Evolutionary conservation across 1,284 basidiomycete genomes (phyloP).

Genomic region (Ustilago shanxiensis): DNA sequence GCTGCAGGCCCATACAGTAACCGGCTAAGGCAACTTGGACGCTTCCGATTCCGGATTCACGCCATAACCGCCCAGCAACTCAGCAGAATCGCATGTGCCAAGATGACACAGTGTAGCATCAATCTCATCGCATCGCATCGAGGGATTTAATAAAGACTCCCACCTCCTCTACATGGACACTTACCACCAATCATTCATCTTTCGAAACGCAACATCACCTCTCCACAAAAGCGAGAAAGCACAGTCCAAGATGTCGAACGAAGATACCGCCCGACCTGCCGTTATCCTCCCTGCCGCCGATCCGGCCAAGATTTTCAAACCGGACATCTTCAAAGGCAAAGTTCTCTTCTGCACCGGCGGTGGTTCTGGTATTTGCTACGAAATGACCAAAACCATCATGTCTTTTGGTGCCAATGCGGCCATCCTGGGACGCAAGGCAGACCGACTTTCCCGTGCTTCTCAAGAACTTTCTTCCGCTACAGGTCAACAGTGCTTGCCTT

Average conservation of each 20-base stretch:
- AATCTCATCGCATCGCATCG: too few species aligned
- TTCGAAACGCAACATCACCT: not conserved
- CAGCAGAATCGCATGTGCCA: not conserved
- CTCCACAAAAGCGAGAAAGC: not conserved
- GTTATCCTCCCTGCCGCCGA: constrained; percentile 42
- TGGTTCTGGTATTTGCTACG: constrained; percentile 84
- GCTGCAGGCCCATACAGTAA: too few species aligned
- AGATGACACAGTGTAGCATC: too few species aligned
- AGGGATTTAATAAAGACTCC: not conserved
- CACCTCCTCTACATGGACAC: not conserved
- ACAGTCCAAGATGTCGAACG: constrained; percentile 3
- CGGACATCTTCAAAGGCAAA: constrained; percentile 88
- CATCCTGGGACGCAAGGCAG: constrained; percentile 88
- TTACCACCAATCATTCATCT: not conserved
- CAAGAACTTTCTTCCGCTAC: constrained; percentile 80
- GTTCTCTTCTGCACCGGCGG: constrained; percentile 86
- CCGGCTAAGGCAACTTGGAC: constrained; percentile 1
- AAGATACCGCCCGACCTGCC: constrained; percentile 28
- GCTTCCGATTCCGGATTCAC: constrained; percentile 25
- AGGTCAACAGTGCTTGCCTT: constrained; percentile 78
- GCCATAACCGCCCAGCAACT: not conserved
- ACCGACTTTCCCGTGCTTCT: constrained; percentile 81
- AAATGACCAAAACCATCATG: constrained; percentile 81
- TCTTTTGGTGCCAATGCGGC: constrained; percentile 83
- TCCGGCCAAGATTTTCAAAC: constrained; percentile 74